Evolutionary conservation across 495 filamentous ascomycete genomes (phyloP).

Genomic region (Cudoniella acicularis): DNA sequence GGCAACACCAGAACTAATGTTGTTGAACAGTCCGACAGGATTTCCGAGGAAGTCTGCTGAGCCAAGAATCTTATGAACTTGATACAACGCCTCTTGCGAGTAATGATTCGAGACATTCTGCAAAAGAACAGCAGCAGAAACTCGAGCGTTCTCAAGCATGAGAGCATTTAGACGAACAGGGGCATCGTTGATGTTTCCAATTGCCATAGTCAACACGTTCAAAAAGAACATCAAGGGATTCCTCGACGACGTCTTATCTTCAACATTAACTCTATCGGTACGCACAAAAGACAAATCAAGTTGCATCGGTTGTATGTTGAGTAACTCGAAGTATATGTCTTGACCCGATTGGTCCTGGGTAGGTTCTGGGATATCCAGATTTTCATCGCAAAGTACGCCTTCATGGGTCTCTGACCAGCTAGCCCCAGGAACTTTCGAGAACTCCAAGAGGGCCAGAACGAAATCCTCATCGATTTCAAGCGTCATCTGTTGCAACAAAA

Average conservation of each 20-base stretch:
- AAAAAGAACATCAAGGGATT: constrained; percentile 98
- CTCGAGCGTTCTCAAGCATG: constrained; percentile 91
- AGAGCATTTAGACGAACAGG: constrained; percentile 88
- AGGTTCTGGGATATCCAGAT: constrained; percentile 87
- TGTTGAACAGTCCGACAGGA: constrained; percentile 96
- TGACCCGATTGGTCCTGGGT: constrained; percentile 75
- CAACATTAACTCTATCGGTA: constrained; percentile 92
- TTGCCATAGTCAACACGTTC: constrained; percentile 97
- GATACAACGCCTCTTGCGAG: constrained; percentile 90
- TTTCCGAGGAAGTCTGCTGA: constrained; percentile 99
- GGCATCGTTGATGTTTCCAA: constrained; percentile 97
- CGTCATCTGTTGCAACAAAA: constrained; percentile 96
- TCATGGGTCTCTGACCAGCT: constrained; percentile 78
- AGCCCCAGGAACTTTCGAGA: constrained; percentile 91
- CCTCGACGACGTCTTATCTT: constrained; percentile 83
- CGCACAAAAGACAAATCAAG: constrained; percentile 95
- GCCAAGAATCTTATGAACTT: constrained; percentile 93
- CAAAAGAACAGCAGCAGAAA: constrained; percentile 78
- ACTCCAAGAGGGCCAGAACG: constrained; percentile 91
- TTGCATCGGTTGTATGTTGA: constrained; percentile 97
- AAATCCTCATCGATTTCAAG: constrained; percentile 98
- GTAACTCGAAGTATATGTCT: constrained; percentile 95
- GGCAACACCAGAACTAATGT: constrained; percentile 90
- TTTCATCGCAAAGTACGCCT: constrained; percentile 83
- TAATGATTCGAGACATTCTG: constrained; percentile 89